These are phyloP conservation scores for Pseudisothecium myosuroides DNA, from an alignment of 225 moss, liverwort and hornwort genomes.

Conservation along the genomic window DNA sequence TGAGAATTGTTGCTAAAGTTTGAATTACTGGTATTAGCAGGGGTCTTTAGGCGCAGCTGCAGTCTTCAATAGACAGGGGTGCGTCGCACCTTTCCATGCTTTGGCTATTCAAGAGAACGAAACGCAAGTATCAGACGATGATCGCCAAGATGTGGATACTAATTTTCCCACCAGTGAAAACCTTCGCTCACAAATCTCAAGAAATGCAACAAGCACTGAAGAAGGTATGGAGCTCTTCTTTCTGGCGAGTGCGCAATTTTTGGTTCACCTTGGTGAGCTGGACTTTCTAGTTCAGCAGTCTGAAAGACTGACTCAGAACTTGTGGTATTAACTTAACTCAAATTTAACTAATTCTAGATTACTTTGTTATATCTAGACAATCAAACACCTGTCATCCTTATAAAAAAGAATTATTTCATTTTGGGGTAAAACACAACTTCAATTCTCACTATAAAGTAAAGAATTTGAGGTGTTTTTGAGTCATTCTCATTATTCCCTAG, in stretches of 20 bases:
- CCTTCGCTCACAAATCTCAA: neutral
- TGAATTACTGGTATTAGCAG: neutral
- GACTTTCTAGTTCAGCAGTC: neutral
- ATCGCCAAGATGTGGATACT: neutral
- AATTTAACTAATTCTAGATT: neutral
- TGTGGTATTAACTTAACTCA: neutral
- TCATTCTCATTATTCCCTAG: neutral
- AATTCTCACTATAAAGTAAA: neutral
- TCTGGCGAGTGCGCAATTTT: neutral
- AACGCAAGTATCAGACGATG: conserved; percentile 8
- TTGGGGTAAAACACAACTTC: neutral
- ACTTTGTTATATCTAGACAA: neutral
- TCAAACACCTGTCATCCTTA: neutral
- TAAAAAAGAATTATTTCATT: neutral
- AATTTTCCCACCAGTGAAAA: neutral
- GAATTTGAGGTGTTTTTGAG: neutral
- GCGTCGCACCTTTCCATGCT: conserved; percentile 15
- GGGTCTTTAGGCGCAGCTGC: conserved; percentile 1
- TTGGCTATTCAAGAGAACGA: conserved; percentile 28
- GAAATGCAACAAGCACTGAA: neutral
- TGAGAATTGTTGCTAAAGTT: neutral
- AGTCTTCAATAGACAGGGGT: neutral
- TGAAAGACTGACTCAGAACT: neutral
- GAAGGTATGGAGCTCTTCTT: neutral
- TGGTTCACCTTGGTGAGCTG: neutral